Evolutionary conservation across 2,329 filamentous ascomycete species (phyloP).

Genomic region (Penicillium sp.): DNA sequence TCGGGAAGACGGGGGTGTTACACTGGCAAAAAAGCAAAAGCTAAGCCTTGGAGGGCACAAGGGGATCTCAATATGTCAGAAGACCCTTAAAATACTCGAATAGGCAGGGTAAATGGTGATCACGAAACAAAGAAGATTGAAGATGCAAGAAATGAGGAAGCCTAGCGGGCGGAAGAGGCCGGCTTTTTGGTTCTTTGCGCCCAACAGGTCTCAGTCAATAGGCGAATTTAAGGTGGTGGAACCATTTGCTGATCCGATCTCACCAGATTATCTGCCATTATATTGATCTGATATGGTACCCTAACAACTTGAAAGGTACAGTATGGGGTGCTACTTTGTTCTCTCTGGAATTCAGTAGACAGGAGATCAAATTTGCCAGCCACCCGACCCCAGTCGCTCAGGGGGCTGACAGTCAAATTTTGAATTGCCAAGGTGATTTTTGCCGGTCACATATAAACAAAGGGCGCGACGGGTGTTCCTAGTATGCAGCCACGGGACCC

Average conservation of each 20-base stretch:
- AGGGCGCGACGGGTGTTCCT: not conserved
- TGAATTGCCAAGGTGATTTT: conserved; percentile 1
- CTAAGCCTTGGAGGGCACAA: not conserved
- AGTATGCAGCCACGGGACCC: not conserved
- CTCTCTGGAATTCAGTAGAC: too few relatives aligned
- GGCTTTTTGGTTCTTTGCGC: not conserved
- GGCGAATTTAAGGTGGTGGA: conserved; percentile 22
- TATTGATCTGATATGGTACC: not conserved
- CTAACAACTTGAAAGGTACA: not conserved
- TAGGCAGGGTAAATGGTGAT: not conserved
- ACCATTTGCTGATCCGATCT: conserved; percentile 17
- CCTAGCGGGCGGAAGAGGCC: conserved; percentile 7
- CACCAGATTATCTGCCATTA: not conserved
- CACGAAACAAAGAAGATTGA: not conserved
- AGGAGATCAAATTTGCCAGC: not conserved
- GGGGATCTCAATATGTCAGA: not conserved
- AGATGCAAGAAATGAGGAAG: conserved; percentile 7
- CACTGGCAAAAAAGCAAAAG: conserved; percentile 2
- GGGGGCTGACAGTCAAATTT: not conserved
- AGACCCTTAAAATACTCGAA: not conserved
- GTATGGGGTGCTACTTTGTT: too few relatives aligned
- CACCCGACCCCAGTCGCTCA: not conserved
- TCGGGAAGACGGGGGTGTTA: conserved; percentile 1
- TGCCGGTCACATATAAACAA: not conserved
- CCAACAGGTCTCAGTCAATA: not conserved